These are phyloP conservation scores for Ambrosiella xylebori DNA, from an alignment of 2,329 filamentous ascomycete genomes.

Conservation along the genomic window DNA sequence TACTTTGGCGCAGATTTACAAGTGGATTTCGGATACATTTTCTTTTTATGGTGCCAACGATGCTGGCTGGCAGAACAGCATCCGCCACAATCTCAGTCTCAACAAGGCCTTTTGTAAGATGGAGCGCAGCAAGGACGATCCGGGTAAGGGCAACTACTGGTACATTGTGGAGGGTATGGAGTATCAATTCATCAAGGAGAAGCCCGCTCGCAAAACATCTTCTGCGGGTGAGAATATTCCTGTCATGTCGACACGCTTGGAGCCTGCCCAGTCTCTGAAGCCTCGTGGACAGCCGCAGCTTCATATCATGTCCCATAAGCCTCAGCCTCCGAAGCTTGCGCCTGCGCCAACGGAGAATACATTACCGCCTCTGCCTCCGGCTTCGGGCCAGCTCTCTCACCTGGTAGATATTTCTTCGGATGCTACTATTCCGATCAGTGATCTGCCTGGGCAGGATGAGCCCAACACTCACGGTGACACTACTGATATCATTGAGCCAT, in stretches of 20 bases:
- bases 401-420: conserved; percentile 54
- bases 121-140: conserved; percentile 89
- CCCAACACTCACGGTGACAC: conserved; percentile 25
- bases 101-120: conserved; percentile 96
- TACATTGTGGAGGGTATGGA: conserved; percentile 81
- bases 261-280: conserved; percentile 16
- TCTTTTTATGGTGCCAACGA: conserved; percentile 73
- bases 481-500: conserved; percentile 22
- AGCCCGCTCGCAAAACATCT: conserved; percentile 44
- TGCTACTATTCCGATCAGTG: conserved; percentile 58
- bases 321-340: background rate
- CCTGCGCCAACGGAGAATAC: background rate
- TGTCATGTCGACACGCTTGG: conserved; percentile 39
- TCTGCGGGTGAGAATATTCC: conserved; percentile 39
- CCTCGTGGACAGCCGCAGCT: conserved; percentile 25
- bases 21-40: conserved; percentile 96
- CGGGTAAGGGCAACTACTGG: conserved; percentile 97
- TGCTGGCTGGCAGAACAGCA: conserved; percentile 96
- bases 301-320: conserved; percentile 6
- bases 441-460: conserved; percentile 40
- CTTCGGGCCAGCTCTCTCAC: conserved; percentile 21
- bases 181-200: conserved; percentile 76
- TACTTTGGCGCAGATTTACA: conserved; percentile 91
- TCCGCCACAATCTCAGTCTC: conserved; percentile 89
- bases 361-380: conserved; percentile 25